phyloP scores from a whole-genome alignment of 1,284 basidiomycete species.

The Pseudomicrostroma phylloplanum region DNA sequence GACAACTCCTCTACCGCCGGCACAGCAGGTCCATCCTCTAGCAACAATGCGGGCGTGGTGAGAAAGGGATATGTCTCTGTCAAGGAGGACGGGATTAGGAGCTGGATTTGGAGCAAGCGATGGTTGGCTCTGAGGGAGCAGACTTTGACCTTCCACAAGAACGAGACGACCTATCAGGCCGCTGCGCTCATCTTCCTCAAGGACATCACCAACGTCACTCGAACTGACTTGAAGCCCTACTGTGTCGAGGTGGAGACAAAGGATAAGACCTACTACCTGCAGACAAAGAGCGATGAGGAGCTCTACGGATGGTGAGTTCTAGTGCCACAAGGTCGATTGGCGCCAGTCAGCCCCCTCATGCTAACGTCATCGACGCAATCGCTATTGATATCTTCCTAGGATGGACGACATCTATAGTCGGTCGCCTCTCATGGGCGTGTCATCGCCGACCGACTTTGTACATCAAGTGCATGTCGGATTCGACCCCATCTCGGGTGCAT shows the following conservation, averaged over 20 bases:
- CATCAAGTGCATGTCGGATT: constrained; percentile 98
- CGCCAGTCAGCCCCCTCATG: neutral
- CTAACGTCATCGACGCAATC: constrained; percentile 1
- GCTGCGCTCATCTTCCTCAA: constrained; percentile 62
- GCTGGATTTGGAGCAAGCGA: constrained; percentile 85
- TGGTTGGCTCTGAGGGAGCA: constrained; percentile 81
- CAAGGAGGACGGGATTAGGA: constrained; percentile 55
- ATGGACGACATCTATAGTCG: constrained; percentile 90
- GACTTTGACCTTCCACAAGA: constrained; percentile 79
- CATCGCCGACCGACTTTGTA: constrained; percentile 91
- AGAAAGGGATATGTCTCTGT: constrained; percentile 48
- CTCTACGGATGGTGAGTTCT: constrained; percentile 71
- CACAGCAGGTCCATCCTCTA: neutral
- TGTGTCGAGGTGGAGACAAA: constrained; percentile 71
- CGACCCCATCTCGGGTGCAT: constrained; percentile 84
- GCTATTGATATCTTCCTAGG: neutral
- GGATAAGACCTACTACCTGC: constrained; percentile 69
- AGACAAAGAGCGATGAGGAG: constrained; percentile 87
- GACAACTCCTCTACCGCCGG: constrained; percentile 10
- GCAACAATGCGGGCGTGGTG: constrained; percentile 30
- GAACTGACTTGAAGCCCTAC: constrained; percentile 87
- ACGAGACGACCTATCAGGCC: constrained; percentile 68
- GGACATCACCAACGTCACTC: constrained; percentile 79
- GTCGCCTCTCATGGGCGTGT: constrained; percentile 85
- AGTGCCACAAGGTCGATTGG: neutral